Conservation (phyloP, 2,329 filamentous ascomycete genomes). For the Coniosporium tulheliwenetii region DNA sequence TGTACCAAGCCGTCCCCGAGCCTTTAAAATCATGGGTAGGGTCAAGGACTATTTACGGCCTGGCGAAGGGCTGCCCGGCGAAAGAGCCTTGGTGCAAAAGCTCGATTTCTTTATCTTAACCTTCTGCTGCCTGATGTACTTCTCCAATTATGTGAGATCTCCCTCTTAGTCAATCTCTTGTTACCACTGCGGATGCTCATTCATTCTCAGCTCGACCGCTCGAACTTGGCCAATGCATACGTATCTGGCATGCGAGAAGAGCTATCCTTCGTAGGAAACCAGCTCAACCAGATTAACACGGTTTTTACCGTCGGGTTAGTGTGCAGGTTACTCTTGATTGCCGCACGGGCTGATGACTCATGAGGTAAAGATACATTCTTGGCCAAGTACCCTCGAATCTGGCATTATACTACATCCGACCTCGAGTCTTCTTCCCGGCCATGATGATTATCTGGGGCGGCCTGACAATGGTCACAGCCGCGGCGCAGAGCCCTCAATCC, state of each 20-base stretch:
- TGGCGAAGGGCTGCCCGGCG: neutral
- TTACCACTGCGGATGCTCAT: no score
- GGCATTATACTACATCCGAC: slow-evolving; percentile 46
- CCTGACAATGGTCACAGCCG: slow-evolving; percentile 46
- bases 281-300: slow-evolving; percentile 27
- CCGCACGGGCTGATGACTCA: no score
- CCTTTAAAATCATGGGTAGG: no score
- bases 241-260: slow-evolving; percentile 39
- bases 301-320: slow-evolving; percentile 2
- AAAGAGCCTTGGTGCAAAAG: slow-evolving; percentile 10
- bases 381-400: slow-evolving; percentile 48
- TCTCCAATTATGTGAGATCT: slow-evolving; percentile 1
- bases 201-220: slow-evolving; percentile 26
- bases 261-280: slow-evolving; percentile 30
- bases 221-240: slow-evolving; percentile 39
- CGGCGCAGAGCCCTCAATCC: slow-evolving; percentile 31
- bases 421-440: slow-evolving; percentile 37
- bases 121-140: slow-evolving; percentile 25
- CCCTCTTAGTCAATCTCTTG: no score
- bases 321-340: no score
- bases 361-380: slow-evolving; percentile 23
- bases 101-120: slow-evolving; percentile 17
- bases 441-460: slow-evolving; percentile 51
- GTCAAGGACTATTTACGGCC: no score
- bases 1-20: no score